These are phyloP conservation scores for Syncephalastrum contaminatum DNA, from an alignment of 371 early-diverging fungal genomes.

Conservation along the genomic window DNA sequence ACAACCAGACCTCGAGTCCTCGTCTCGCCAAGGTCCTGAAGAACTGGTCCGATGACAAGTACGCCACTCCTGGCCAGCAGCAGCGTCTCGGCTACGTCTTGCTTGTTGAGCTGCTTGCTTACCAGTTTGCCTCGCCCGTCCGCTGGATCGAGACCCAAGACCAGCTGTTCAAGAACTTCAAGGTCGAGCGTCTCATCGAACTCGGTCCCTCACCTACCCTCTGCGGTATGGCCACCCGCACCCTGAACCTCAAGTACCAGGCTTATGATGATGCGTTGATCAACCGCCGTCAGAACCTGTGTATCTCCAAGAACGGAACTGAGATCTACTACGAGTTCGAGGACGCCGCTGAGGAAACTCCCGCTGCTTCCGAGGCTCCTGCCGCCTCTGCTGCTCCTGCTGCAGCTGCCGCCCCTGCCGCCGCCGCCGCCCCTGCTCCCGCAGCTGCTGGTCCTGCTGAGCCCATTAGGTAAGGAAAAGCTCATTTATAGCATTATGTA, in stretches of 20 bases:
- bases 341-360: slow-evolving; percentile 45
- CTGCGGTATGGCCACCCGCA: slow-evolving; percentile 91
- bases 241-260: slow-evolving; percentile 95
- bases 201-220: slow-evolving; percentile 91
- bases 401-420: slow-evolving; percentile 54
- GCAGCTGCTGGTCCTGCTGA: slow-evolving; percentile 32
- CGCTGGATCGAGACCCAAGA: slow-evolving; percentile 99
- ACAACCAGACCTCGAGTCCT: slow-evolving; percentile 71
- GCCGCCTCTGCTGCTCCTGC: slow-evolving; percentile 47
- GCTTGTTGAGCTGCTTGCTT: slow-evolving; percentile 90
- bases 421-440: slow-evolving; percentile 53
- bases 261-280: slow-evolving; percentile 94
- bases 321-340: slow-evolving; percentile 94
- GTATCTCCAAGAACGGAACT: slow-evolving; percentile 84
- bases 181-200: slow-evolving; percentile 88
- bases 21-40: slow-evolving; percentile 76
- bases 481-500: background rate
- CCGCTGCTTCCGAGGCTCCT: slow-evolving; percentile 47
- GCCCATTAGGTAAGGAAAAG: slow-evolving; percentile 21
- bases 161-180: slow-evolving; percentile 75
- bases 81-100: slow-evolving; percentile 86
- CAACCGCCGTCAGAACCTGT: slow-evolving; percentile 83
- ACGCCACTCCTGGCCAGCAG: slow-evolving; percentile 71
- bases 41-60: slow-evolving; percentile 78
- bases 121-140: slow-evolving; percentile 94